These are phyloP conservation scores for Fraxinus baroniana DNA, from an alignment of 305 asterid species.

Conservation along the genomic window DNA sequence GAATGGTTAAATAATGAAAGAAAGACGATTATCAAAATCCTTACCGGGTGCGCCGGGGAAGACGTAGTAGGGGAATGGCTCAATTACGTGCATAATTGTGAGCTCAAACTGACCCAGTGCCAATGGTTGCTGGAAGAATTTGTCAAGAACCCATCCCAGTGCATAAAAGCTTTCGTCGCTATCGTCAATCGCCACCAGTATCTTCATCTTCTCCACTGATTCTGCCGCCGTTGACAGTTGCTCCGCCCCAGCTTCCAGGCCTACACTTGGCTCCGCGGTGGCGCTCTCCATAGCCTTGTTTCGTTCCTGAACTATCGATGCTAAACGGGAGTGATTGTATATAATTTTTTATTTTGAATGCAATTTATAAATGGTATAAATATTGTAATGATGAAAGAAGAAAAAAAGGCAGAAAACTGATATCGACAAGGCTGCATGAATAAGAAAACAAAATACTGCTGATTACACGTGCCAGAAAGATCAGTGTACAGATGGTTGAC, in stretches of 20 bases:
- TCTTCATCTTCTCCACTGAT: slow-evolving; percentile 11
- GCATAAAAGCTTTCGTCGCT: slow-evolving; percentile 39
- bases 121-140: slow-evolving; percentile 4
- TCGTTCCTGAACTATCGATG: not conserved
- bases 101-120: not conserved
- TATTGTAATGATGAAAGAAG: not conserved
- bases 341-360: not conserved
- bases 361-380: not conserved
- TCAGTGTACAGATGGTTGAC: not conserved
- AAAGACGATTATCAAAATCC: not conserved
- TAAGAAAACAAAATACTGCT: not conserved
- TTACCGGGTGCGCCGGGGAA: slow-evolving; percentile 32
- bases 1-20: too few relatives aligned
- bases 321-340: not conserved
- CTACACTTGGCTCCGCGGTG: not conserved
- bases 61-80: slow-evolving; percentile 36
- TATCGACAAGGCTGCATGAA: too few relatives aligned
- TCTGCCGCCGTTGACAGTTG: not conserved
- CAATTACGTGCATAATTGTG: slow-evolving; percentile 31
- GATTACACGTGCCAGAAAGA: not conserved
- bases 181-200: slow-evolving; percentile 37
- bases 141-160: slow-evolving; percentile 32
- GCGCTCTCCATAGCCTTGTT: not conserved
- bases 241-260: not conserved
- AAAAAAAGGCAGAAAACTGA: not conserved